Evolutionary conservation across 2,329 filamentous ascomycete genomes (phyloP).

Genomic region (Pestalotiopsis sp.): DNA sequence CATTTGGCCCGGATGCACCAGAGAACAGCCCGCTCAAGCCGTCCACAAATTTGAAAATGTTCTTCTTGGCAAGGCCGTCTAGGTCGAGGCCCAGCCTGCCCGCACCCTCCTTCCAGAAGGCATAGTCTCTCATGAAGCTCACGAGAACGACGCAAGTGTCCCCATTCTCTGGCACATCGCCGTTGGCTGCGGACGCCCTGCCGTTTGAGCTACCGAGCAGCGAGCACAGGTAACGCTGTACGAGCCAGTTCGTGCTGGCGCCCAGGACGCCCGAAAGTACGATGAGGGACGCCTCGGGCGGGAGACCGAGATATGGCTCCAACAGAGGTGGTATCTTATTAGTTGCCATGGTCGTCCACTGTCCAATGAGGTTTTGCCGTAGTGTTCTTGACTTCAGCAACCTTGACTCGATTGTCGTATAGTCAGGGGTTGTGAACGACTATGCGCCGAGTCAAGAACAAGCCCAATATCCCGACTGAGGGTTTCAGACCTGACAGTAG

Average conservation of each 20-base stretch:
- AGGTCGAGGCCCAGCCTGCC: conserved; percentile 74
- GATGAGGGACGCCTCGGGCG: conserved; percentile 59
- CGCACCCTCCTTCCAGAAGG: conserved; percentile 76
- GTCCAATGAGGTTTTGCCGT: background rate
- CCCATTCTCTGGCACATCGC: conserved; percentile 17
- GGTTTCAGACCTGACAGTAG: background rate
- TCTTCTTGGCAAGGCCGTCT: conserved; percentile 55
- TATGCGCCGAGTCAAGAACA: conserved; percentile 10
- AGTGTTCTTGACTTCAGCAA: background rate
- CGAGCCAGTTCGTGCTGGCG: conserved; percentile 66
- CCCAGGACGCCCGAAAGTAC: conserved; percentile 70
- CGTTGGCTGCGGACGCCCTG: conserved; percentile 27
- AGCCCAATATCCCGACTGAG: background rate
- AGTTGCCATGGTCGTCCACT: conserved; percentile 39
- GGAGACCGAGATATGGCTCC: conserved; percentile 63
- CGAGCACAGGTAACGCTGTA: conserved; percentile 57
- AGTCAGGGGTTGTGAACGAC: conserved; percentile 8
- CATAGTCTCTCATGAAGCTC: conserved; percentile 77
- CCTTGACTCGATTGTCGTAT: background rate
- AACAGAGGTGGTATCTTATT: conserved; percentile 62
- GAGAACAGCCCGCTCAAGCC: conserved; percentile 64
- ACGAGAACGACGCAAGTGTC: conserved; percentile 64
- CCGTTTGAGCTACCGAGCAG: conserved; percentile 33
- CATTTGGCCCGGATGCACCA: conserved; percentile 6
- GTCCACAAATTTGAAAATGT: conserved; percentile 74